A percentile compares a stretch with the other conserved stretches of the same genome.
Evolutionary conservation across 768 basidiomycete genomes (phyloP).

Genomic region (Hemileccinum impolitum): DNA sequence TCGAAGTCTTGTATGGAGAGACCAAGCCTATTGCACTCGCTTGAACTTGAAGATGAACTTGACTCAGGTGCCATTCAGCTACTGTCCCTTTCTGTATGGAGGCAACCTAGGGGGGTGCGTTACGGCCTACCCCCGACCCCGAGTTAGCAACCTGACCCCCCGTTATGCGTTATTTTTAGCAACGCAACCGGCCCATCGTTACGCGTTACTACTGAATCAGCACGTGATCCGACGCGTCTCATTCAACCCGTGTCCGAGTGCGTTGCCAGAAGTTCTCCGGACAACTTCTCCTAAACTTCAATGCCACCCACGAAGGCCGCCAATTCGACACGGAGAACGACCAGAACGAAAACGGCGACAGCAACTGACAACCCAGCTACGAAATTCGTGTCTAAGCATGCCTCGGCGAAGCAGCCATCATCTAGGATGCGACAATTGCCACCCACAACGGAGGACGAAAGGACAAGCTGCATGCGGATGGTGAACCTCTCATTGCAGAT

Average conservation of each 20-base stretch:
- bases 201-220: too few relatives aligned
- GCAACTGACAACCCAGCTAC: background rate
- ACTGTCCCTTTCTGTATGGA: too few relatives aligned
- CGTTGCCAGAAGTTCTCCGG: too few relatives aligned
- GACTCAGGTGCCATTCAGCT: too few relatives aligned
- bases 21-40: too few relatives aligned
- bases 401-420: slow-evolving; percentile 26
- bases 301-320: slow-evolving; percentile 14
- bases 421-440: slow-evolving; percentile 1
- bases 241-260: background rate
- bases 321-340: slow-evolving; percentile 8
- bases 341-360: slow-evolving; percentile 11
- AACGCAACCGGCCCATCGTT: too few relatives aligned
- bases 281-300: background rate
- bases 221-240: slow-evolving; percentile 17
- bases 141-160: too few relatives aligned
- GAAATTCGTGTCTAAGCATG: slow-evolving; percentile 26
- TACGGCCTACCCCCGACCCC: too few relatives aligned
- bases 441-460: slow-evolving; percentile 33
- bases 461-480: slow-evolving; percentile 52
- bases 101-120: too few relatives aligned
- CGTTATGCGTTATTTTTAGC: too few relatives aligned
- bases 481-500: slow-evolving; percentile 62
- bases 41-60: too few relatives aligned
- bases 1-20: too few relatives aligned